phyloP scores from a whole-genome alignment of 164 flowering plant genomes.

The Vitis rotundifolia region DNA sequence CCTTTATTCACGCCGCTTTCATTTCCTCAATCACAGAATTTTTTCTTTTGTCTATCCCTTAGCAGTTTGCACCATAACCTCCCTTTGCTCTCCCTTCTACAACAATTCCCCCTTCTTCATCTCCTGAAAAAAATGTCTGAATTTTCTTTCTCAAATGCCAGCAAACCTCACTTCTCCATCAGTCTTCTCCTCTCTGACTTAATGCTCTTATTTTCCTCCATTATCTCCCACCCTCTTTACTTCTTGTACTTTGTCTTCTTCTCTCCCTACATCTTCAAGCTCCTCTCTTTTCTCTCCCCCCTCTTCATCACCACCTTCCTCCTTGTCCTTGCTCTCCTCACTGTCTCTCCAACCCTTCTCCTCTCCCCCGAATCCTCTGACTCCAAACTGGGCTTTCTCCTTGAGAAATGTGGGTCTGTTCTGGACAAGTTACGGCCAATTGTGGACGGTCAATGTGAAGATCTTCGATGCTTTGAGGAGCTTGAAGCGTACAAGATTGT shows the following conservation, averaged over 20 bases:
- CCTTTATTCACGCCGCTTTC: slow-evolving; percentile 62
- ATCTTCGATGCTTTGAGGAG: slow-evolving; percentile 22
- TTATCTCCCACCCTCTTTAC: slow-evolving; percentile 67
- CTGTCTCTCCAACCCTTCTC: slow-evolving; percentile 27
- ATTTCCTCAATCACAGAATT: slow-evolving; percentile 14
- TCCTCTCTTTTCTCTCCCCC: slow-evolving; percentile 72
- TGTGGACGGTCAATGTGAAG: slow-evolving; percentile 19
- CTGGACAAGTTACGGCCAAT: slow-evolving; percentile 18
- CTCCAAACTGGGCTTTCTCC: slow-evolving; percentile 29
- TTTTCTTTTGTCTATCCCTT: slow-evolving; percentile 2
- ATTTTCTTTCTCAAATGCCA: slow-evolving; percentile 21
- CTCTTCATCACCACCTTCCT: slow-evolving; percentile 77
- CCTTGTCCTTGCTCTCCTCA: slow-evolving; percentile 49
- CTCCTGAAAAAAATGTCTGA: slow-evolving; percentile 33
- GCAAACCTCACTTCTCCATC: slow-evolving; percentile 24
- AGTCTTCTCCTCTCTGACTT: slow-evolving; percentile 42
- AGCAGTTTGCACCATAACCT: background rate
- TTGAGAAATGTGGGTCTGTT: slow-evolving; percentile 13
- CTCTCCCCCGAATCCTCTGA: slow-evolving; percentile 11
- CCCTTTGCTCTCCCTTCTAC: slow-evolving; percentile 4
- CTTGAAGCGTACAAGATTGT: slow-evolving; percentile 44
- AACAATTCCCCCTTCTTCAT: slow-evolving; percentile 9
- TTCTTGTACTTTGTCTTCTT: slow-evolving; percentile 78
- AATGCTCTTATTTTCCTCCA: slow-evolving; percentile 33
- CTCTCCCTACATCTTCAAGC: slow-evolving; percentile 69